Base-by-base conservation (phyloP, 805 yeast genomes). In the Myxozyma sirexii region DNA sequence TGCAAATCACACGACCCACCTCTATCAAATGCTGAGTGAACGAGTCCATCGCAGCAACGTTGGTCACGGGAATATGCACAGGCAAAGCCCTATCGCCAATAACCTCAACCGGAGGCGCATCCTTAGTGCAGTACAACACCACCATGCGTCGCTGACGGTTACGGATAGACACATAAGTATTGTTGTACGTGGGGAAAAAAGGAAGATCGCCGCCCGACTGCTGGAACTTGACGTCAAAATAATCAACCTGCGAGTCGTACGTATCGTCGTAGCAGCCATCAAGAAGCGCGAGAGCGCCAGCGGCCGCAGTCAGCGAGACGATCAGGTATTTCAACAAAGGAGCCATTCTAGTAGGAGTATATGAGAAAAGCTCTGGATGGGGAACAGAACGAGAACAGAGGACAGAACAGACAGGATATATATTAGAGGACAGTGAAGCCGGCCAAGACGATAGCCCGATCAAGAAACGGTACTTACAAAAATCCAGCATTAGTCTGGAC, bases 71-170 rank as follows among this genome's bases (percentile, higher is more conserved):
- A 51, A 51, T 49, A 13, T 49, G 61, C 4, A 51, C 31, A 33
- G 49, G 31, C 23, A 41, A 21, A 8, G 38, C 8, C 21, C 19
- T 19, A 10, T 45, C 38, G 33, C 55, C 55, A 2, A 45, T 13
- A n/a, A 45, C 21, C 27, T 33, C 54, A 24, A 19, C 31, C 8
- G 44, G 47, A 15, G 58, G 58, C 31, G 58, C 46, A 21, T 55
- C 39, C 35, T 41, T 27, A 31, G 59, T 55, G 19, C 59, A 55
- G 39, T 55, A 55, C 31, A 55, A 31, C 13, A 51, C 49, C 39
- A 55, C 48, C 7, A 12, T 31, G 24, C 58, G 47, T 31, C 26
- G 15, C 42, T 48, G 55, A 23, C 48, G 56, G 29, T 50, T 41
- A 10, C 19, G 31, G 26, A 51, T 41, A 13, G 10, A n/a, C 15